These are phyloP conservation scores for Chrysanthemum makinoi DNA, from an alignment of 129 eudicot species.

Conservation along the genomic window DNA sequence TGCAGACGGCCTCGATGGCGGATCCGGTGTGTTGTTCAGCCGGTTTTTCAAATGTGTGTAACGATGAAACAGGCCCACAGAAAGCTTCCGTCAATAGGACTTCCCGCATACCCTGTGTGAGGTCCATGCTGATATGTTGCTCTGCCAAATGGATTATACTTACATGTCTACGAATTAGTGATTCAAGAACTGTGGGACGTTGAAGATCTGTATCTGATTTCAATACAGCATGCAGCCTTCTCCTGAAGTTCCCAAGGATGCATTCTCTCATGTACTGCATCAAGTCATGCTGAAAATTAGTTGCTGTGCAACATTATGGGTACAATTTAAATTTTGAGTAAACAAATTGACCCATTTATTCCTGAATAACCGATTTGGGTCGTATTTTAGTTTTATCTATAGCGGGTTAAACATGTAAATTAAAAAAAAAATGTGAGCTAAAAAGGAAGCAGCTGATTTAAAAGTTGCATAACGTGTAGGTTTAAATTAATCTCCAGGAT, in stretches of 20 bases:
- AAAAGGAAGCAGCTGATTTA: neutral
- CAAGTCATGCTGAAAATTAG: conserved; percentile 23
- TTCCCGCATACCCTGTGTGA: conserved; percentile 93
- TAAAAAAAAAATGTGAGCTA: too few species aligned
- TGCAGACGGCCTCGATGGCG: conserved; percentile 87
- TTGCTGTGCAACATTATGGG: neutral
- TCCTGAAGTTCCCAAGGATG: conserved; percentile 90
- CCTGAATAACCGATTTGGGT: neutral
- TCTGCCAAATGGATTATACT: conserved; percentile 86
- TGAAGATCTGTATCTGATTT: conserved; percentile 94
- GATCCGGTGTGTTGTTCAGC: conserved; percentile 77
- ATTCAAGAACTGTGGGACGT: conserved; percentile 89
- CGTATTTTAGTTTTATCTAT: too few species aligned
- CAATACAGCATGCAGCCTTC: conserved; percentile 79
- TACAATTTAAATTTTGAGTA: conserved; percentile 5
- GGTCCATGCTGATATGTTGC: conserved; percentile 99
- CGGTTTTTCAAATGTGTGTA: conserved; percentile 79
- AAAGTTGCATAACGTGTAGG: neutral
- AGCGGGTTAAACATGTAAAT: too few species aligned
- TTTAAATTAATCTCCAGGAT: neutral
- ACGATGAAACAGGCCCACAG: conserved; percentile 84
- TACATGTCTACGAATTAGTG: conserved; percentile 78
- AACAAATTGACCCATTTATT: neutral
- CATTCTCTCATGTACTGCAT: conserved; percentile 99
- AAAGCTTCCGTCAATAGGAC: conserved; percentile 74